A percentile compares a stretch with the other conserved stretches of the same genome.
Evolutionary conservation across 2,329 filamentous ascomycete genomes (phyloP).

Genomic region (Onygenales sp.): DNA sequence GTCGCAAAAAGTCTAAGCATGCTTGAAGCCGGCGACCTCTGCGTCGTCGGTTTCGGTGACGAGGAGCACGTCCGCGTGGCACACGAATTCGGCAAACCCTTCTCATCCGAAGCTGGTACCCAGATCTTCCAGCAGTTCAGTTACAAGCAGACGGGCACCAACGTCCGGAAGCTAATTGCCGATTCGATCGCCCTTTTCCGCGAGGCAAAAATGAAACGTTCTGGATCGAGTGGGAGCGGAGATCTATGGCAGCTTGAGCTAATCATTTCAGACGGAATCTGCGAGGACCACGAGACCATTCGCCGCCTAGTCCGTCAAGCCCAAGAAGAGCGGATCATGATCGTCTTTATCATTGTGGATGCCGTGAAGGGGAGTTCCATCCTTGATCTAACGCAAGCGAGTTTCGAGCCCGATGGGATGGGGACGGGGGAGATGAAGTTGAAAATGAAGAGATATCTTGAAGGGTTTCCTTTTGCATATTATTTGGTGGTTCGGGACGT

Average conservation of each 20-base stretch:
- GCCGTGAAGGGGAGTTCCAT: slow-evolving; percentile 50
- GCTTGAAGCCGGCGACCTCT: slow-evolving; percentile 91
- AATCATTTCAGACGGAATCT: slow-evolving; percentile 88
- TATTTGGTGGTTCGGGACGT: slow-evolving; percentile 92
- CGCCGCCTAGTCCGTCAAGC: slow-evolving; percentile 75
- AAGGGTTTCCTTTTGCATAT: slow-evolving; percentile 93
- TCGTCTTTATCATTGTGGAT: slow-evolving; percentile 96
- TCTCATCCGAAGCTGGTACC: slow-evolving; percentile 72
- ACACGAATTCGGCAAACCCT: slow-evolving; percentile 74
- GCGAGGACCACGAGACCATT: slow-evolving; percentile 79
- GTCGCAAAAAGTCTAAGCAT: slow-evolving; percentile 79
- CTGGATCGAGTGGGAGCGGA: slow-evolving; percentile 39
- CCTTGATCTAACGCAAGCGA: slow-evolving; percentile 77
- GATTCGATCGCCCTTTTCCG: slow-evolving; percentile 75
- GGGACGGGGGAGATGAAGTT: slow-evolving; percentile 54
- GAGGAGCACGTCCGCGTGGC: slow-evolving; percentile 63
- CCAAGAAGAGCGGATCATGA: slow-evolving; percentile 89
- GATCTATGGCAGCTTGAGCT: slow-evolving; percentile 95
- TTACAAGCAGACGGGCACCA: slow-evolving; percentile 77
- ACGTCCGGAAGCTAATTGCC: slow-evolving; percentile 69
- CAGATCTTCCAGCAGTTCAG: slow-evolving; percentile 74
- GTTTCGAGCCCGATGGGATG: slow-evolving; percentile 61
- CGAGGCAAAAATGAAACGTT: slow-evolving; percentile 56
- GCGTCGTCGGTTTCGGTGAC: slow-evolving; percentile 79
- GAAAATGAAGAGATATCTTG: slow-evolving; percentile 81